These are phyloP conservation scores for Schizopora paradoxa DNA, from an alignment of 1,284 basidiomycete species.

Conservation along the genomic window DNA sequence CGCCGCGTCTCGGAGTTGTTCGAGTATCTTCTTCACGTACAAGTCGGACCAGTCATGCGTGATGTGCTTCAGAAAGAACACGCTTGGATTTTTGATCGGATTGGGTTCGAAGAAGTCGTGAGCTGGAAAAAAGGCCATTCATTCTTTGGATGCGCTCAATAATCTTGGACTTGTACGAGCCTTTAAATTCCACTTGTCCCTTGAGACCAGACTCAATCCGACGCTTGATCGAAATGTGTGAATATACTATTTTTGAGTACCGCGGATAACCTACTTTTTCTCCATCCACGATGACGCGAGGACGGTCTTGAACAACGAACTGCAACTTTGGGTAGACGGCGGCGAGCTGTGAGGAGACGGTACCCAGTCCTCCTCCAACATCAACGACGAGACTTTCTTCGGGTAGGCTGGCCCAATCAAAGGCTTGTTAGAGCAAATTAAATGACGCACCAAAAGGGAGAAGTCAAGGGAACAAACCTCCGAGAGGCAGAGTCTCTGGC, in stretches of 20 bases:
- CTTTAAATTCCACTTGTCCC: too few relatives aligned
- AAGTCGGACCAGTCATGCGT: conserved; percentile 27
- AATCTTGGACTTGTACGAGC: not conserved
- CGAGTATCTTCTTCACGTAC: conserved; percentile 23
- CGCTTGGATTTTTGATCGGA: conserved; percentile 20
- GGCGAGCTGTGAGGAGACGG: conserved; percentile 7
- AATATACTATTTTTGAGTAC: too few relatives aligned
- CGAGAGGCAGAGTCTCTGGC: too few relatives aligned
- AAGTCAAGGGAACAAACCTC: too few relatives aligned
- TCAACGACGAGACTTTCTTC: conserved; percentile 18
- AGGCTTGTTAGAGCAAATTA: too few relatives aligned
- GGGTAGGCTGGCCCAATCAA: conserved; percentile 9
- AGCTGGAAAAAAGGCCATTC: too few relatives aligned
- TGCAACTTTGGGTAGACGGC: conserved; percentile 8
- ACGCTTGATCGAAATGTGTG: too few relatives aligned
- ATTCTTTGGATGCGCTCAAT: too few relatives aligned
- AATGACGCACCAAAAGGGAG: too few relatives aligned
- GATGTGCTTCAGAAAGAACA: conserved; percentile 25
- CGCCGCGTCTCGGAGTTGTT: conserved; percentile 24
- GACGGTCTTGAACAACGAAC: conserved; percentile 20
- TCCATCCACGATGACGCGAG: not conserved
- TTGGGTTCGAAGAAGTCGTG: conserved; percentile 27
- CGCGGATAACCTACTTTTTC: too few relatives aligned
- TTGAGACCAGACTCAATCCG: too few relatives aligned
- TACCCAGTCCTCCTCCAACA: conserved; percentile 19